Conservation (phyloP, 2,329 filamentous ascomycete genomes). For the Neurospora sp. region DNA sequence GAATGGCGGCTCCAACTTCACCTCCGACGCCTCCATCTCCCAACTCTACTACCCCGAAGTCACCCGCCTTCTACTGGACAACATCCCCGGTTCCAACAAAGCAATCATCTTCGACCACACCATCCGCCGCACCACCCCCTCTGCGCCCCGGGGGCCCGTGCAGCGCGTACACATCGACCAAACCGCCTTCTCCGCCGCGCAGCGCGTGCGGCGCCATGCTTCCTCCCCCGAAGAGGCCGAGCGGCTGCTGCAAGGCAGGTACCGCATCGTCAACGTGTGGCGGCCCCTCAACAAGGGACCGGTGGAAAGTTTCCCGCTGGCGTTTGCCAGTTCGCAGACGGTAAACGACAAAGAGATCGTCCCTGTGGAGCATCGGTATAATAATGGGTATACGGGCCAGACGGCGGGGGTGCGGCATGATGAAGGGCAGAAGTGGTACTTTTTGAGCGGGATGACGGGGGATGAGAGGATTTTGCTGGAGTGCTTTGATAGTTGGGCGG, state of each 20-base stretch:
- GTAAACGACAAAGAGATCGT: conserved; percentile 56
- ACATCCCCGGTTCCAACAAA: conserved; percentile 54
- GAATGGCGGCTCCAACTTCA: conserved; percentile 41
- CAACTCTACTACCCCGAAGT: conserved; percentile 77
- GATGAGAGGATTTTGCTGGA: conserved; percentile 66
- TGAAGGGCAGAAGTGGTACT: conserved; percentile 61
- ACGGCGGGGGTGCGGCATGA: conserved; percentile 60
- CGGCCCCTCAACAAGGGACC: conserved; percentile 49
- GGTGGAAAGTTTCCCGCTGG: conserved; percentile 57
- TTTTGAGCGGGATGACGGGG: conserved; percentile 67
- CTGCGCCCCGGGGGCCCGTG: conserved; percentile 58
- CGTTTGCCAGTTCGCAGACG: conserved; percentile 55
- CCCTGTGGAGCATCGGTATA: conserved; percentile 64
- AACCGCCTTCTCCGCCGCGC: conserved; percentile 52
- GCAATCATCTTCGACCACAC: conserved; percentile 83
- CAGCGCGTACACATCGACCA: conserved; percentile 75
- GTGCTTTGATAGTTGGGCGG: conserved; percentile 55
- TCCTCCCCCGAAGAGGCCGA: conserved; percentile 51
- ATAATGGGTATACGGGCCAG: conserved; percentile 56
- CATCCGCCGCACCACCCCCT: conserved; percentile 55
- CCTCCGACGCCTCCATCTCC: conserved; percentile 58
- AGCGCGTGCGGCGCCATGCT: conserved; percentile 60
- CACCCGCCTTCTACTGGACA: conserved; percentile 56
- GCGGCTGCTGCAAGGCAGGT: conserved; percentile 53
- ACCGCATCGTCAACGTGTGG: conserved; percentile 86